Percentiles rank a stretch among this genome's conserved stretches.
Evolutionary conservation across 176 grass and related monocot genomes (phyloP).

Genomic region (Oryza brachyantha): DNA sequence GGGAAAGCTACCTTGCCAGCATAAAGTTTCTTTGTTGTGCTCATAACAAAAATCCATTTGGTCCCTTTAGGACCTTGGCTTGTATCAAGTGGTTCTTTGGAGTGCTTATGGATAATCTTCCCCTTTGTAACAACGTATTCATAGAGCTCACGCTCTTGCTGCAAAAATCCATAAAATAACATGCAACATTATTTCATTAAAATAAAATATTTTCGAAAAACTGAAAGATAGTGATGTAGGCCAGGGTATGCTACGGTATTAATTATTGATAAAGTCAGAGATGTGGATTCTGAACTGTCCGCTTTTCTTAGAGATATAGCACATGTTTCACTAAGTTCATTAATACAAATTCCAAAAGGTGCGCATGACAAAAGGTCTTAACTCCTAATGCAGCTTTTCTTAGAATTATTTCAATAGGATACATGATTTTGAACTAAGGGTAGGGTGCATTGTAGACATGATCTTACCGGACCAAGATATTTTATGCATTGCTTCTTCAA

Average conservation of each 20-base stretch:
- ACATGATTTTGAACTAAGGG: background rate
- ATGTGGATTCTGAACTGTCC: background rate
- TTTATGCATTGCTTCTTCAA: slow-evolving; percentile 79
- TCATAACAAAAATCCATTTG: slow-evolving; percentile 99
- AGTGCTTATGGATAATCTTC: slow-evolving; percentile 61
- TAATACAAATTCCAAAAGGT: background rate
- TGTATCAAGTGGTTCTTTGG: slow-evolving; percentile 64
- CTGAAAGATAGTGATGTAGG: background rate
- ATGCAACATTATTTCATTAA: background rate
- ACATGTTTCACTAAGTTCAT: background rate
- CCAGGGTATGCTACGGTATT: background rate
- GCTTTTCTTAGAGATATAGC: background rate
- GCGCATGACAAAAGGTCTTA: background rate
- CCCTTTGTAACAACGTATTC: slow-evolving; percentile 56
- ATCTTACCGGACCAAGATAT: slow-evolving; percentile 93
- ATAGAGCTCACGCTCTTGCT: slow-evolving; percentile 81
- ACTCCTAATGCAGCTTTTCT: background rate
- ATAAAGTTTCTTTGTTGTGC: slow-evolving; percentile 65
- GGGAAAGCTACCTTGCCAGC: slow-evolving; percentile 66
- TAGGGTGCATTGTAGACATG: background rate
- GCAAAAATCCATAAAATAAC: slow-evolving; percentile 20
- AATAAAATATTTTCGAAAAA: background rate
- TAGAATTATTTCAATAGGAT: background rate
- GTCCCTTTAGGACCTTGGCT: slow-evolving; percentile 42
- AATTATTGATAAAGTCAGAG: background rate